phyloP scores from a whole-genome alignment of 768 basidiomycete species.

The Gautieria morchelliformis region DNA sequence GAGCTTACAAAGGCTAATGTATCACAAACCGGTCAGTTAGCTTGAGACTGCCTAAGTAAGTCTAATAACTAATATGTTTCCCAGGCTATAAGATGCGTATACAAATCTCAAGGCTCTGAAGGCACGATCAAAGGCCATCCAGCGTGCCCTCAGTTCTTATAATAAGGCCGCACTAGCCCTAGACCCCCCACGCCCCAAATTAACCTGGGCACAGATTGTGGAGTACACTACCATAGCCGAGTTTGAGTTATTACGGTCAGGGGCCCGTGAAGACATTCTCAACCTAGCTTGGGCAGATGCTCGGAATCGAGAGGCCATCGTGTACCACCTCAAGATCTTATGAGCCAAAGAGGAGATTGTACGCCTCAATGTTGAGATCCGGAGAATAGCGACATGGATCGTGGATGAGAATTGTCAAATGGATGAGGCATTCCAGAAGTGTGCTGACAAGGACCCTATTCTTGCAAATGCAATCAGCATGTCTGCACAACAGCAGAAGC shows the following conservation, averaged over 20 bases:
- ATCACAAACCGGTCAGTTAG: too few relatives aligned
- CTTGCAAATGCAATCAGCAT: not conserved
- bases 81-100: constrained; percentile 27
- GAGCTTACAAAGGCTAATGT: too few relatives aligned
- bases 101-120: constrained; percentile 26
- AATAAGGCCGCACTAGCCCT: constrained; percentile 20
- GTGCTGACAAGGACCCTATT: not conserved
- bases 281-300: constrained; percentile 22
- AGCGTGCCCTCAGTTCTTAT: constrained; percentile 22
- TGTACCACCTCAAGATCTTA: constrained; percentile 20
- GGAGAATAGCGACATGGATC: constrained; percentile 18
- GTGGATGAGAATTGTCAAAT: constrained; percentile 14
- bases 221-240: constrained; percentile 14
- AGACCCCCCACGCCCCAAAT: constrained; percentile 9
- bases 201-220: constrained; percentile 9
- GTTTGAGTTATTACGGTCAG: constrained; percentile 22
- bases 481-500: not conserved
- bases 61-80: too few relatives aligned
- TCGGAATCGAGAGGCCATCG: constrained; percentile 27
- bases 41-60: too few relatives aligned
- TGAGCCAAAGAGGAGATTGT: constrained; percentile 24
- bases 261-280: constrained; percentile 21
- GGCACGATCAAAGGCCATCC: constrained; percentile 22
- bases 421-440: not conserved
- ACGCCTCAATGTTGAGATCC: constrained; percentile 24